Evolutionary conservation across 225 moss, liverwort and hornwort genomes (phyloP).

Genomic region (Pseudoscleropodium purum): DNA sequence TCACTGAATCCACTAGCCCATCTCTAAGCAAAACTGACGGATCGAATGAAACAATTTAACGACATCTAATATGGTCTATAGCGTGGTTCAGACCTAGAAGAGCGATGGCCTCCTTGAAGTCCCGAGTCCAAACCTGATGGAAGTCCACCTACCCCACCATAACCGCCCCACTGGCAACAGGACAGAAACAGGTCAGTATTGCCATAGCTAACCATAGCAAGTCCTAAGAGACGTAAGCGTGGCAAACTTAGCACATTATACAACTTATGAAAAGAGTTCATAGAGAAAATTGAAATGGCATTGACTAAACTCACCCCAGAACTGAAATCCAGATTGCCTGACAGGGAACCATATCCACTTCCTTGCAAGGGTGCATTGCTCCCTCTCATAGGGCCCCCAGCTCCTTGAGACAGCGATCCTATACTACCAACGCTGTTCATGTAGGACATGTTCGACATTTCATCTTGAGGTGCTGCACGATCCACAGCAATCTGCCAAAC

Average conservation of each 20-base stretch:
- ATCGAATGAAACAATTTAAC: not conserved
- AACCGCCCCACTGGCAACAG: constrained; percentile 74
- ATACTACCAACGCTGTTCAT: constrained; percentile 53
- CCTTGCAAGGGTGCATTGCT: constrained; percentile 62
- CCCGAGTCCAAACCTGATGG: constrained; percentile 66
- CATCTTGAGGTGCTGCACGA: constrained; percentile 95
- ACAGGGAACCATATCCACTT: constrained; percentile 66
- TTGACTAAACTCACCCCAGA: constrained; percentile 35
- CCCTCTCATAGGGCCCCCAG: constrained; percentile 93
- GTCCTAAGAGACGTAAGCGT: not conserved
- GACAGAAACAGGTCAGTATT: constrained; percentile 1
- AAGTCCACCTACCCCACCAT: constrained; percentile 69
- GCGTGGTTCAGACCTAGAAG: constrained; percentile 84
- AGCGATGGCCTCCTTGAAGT: constrained; percentile 57
- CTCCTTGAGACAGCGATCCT: constrained; percentile 68
- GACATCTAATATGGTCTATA: constrained; percentile 74
- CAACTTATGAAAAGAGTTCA: not conserved
- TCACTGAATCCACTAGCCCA: not conserved
- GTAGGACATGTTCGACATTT: constrained; percentile 64
- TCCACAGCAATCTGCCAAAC: constrained; percentile 84
- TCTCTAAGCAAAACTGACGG: not conserved
- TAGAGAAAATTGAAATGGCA: not conserved
- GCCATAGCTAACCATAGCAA: not conserved
- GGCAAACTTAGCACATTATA: not conserved
- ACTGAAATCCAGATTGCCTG: constrained; percentile 70